Conservation (phyloP, 805 yeast genomes). For the Schizosaccharomyces japonicus region DNA sequence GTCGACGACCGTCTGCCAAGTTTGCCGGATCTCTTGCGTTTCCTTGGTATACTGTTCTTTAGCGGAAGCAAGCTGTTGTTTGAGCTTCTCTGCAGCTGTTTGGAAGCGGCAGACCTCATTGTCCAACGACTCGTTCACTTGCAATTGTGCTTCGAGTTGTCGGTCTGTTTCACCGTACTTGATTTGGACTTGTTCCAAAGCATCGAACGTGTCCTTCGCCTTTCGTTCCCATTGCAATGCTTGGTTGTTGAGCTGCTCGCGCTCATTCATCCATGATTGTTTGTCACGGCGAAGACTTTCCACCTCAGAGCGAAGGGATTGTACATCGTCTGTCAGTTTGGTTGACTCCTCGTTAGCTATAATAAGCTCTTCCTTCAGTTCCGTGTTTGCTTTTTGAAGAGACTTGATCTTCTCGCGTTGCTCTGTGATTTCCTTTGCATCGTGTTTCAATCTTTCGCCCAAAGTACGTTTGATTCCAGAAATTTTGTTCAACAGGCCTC, state of each 20-base stretch:
- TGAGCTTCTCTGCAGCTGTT: constrained; percentile 14
- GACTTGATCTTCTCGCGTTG: constrained; percentile 13
- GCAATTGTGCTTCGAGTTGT: constrained; percentile 13
- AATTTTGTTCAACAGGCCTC: constrained; percentile 17
- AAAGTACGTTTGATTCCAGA: constrained; percentile 17
- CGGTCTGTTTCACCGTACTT: constrained; percentile 15
- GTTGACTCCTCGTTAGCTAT: constrained; percentile 21
- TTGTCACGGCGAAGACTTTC: constrained; percentile 11
- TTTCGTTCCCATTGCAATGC: neutral
- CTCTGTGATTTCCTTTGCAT: constrained; percentile 14
- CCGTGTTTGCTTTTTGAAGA: constrained; percentile 17
- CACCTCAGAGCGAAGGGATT: constrained; percentile 14
- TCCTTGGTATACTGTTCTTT: constrained; percentile 12
- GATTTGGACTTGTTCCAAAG: constrained; percentile 8
- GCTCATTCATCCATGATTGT: constrained; percentile 11
- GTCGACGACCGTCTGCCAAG: constrained; percentile 10
- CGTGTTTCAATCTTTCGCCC: constrained; percentile 24
- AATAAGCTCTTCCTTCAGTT: constrained; percentile 16
- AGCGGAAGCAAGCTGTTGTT: constrained; percentile 14
- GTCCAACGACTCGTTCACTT: constrained; percentile 5
- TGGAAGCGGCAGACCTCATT: constrained; percentile 6
- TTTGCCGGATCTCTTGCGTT: constrained; percentile 17
- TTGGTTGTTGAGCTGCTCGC: constrained; percentile 11
- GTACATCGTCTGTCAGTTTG: constrained; percentile 13
- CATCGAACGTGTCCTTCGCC: constrained; percentile 7